A percentile compares a stretch with the other conserved stretches of the same genome.
Evolutionary conservation across 176 grass and related monocot genomes (phyloP).

Genomic region (Ampelocalamus luodianensis): DNA sequence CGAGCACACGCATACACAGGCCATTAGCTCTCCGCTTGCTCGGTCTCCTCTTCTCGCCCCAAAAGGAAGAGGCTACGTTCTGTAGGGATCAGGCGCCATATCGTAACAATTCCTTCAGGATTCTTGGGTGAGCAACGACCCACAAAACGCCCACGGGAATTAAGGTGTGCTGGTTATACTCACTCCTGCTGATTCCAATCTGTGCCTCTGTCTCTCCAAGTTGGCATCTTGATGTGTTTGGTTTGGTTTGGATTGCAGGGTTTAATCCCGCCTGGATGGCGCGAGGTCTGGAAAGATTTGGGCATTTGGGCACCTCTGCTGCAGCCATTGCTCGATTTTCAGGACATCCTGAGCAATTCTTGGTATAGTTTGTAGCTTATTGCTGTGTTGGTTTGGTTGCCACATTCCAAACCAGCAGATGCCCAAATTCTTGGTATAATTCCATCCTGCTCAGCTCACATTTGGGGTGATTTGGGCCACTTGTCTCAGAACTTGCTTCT

Average conservation of each 20-base stretch:
- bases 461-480: conserved; percentile 22
- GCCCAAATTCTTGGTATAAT: background rate
- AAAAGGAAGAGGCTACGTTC: conserved; percentile 7
- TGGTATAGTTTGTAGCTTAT: background rate
- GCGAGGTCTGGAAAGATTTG: conserved; percentile 3
- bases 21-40: conserved; percentile 8
- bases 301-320: conserved; percentile 16
- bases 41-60: conserved; percentile 6
- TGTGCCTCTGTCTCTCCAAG: background rate
- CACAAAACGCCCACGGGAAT: background rate
- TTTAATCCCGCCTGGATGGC: background rate
- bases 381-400: background rate
- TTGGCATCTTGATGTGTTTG: conserved; percentile 7
- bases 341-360: background rate
- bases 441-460: conserved; percentile 8
- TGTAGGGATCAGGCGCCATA: conserved; percentile 13
- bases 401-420: background rate
- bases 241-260: conserved; percentile 32
- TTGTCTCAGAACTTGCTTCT: background rate
- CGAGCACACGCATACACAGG: conserved; percentile 21
- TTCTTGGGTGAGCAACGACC: conserved; percentile 2
- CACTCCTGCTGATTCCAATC: background rate
- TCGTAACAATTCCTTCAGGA: background rate
- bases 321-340: conserved; percentile 9
- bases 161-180: conserved; percentile 12